Conservation (phyloP, 116 monocot species). For the Iris pallida region DNA sequence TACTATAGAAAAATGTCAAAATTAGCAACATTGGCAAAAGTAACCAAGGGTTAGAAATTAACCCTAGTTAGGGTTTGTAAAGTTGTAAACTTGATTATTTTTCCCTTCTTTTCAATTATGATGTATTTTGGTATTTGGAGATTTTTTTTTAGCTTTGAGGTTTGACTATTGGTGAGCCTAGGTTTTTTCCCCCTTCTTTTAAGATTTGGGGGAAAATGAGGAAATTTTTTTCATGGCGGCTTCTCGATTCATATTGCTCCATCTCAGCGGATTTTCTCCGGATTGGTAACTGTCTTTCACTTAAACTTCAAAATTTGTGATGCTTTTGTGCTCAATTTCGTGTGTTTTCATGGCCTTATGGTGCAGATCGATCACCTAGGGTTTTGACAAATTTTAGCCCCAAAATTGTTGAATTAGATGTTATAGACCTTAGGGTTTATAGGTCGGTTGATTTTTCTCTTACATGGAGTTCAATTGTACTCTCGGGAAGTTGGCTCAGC, state of each 20-base stretch:
- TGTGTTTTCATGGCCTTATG: neutral
- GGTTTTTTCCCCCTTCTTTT: conserved; percentile 11
- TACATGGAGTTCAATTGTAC: neutral
- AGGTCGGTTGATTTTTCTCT: neutral
- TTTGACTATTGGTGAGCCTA: conserved; percentile 1
- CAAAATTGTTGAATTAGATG: neutral
- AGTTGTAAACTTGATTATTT: neutral
- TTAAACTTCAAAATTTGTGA: conserved; percentile 7
- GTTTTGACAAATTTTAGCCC: neutral
- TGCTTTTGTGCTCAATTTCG: conserved; percentile 3
- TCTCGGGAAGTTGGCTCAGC: neutral
- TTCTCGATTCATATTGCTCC: conserved; percentile 9
- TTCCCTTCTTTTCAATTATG: neutral
- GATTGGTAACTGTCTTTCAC: conserved; percentile 18
- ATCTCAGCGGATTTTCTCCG: neutral
- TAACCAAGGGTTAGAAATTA: conserved; percentile 7
- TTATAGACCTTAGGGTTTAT: too few relatives aligned
- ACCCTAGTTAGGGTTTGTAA: conserved; percentile 15
- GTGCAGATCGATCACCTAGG: conserved; percentile 13
- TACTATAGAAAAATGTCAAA: neutral
- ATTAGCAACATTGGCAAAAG: neutral
- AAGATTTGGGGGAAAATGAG: conserved; percentile 19
- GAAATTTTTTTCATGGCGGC: conserved; percentile 9
- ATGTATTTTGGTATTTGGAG: conserved; percentile 17
- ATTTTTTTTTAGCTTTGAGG: conserved; percentile 4